phyloP scores from a whole-genome alignment of 148 eudicot species.

The Chenopodium album region DNA sequence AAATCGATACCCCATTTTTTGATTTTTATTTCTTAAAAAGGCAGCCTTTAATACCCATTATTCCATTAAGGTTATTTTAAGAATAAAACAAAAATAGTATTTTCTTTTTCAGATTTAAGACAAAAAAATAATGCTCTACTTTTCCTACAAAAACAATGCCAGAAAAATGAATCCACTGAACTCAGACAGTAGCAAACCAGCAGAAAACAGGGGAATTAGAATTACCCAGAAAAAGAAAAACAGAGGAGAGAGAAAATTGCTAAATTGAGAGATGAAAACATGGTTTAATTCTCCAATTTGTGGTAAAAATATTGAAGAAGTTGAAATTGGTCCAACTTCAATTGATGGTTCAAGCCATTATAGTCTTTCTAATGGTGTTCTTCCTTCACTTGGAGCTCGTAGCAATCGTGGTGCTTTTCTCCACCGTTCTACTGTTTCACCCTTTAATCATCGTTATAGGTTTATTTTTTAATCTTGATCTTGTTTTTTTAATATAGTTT shows the following conservation, averaged over 20 bases:
- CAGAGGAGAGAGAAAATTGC: neutral
- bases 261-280: neutral
- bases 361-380: constrained; percentile 45
- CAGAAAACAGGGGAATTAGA: neutral
- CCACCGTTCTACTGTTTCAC: constrained; percentile 45
- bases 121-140: neutral
- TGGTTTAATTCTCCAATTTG: constrained; percentile 12
- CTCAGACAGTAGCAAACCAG: too few relatives aligned
- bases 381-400: constrained; percentile 77
- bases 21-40: neutral
- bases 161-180: neutral
- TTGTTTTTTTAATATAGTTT: neutral
- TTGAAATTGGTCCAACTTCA: constrained; percentile 15
- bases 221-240: neutral
- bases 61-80: too few relatives aligned
- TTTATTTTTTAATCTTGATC: neutral
- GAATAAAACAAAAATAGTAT: neutral
- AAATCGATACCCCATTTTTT: neutral
- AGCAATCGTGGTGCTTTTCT: constrained; percentile 42
- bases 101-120: neutral
- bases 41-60: neutral
- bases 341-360: constrained; percentile 40
- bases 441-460: constrained; percentile 57
- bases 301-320: neutral
- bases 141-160: neutral